phyloP scores from a whole-genome alignment of 129 eudicot genomes.

The Chrysanthemum lavandulifolium region DNA sequence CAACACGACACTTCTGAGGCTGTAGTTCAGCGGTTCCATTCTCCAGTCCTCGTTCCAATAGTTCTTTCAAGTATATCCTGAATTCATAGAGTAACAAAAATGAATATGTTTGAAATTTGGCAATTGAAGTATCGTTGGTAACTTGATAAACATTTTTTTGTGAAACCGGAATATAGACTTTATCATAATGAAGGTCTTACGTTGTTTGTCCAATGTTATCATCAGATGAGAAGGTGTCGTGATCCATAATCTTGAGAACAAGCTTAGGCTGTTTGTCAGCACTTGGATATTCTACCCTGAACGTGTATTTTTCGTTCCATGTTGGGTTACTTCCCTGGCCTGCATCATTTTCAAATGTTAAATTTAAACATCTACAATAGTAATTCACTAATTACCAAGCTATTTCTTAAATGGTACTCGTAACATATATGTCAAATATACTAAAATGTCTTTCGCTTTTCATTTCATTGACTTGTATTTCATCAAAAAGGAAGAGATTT shows the following conservation, averaged over 20 bases:
- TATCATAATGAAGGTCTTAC: conserved; percentile 33
- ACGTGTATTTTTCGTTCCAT: conserved; percentile 66
- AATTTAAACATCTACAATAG: no score
- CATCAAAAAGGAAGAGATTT: neutral
- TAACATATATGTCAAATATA: neutral
- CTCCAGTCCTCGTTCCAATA: conserved; percentile 63
- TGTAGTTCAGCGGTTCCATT: conserved; percentile 56
- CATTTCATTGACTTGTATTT: neutral
- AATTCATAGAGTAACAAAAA: neutral
- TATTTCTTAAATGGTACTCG: neutral
- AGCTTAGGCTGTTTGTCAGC: conserved; percentile 52
- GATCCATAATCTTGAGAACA: conserved; percentile 60
- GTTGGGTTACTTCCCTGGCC: conserved; percentile 59
- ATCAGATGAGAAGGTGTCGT: conserved; percentile 65
- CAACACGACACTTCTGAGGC: conserved; percentile 55
- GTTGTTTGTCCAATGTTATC: conserved; percentile 64
- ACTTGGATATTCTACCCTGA: conserved; percentile 64
- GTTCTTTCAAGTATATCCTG: conserved; percentile 73
- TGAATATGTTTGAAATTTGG: no score
- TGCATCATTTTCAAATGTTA: conserved; percentile 24
- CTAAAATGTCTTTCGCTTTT: neutral
- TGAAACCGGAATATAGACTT: neutral
- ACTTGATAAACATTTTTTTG: neutral
- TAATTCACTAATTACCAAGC: neutral
- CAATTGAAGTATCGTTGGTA: no score